Evolutionary conservation across 108 stramenopile genomes (phyloP).

Genomic region (Pelagomonas calceolata): DNA sequence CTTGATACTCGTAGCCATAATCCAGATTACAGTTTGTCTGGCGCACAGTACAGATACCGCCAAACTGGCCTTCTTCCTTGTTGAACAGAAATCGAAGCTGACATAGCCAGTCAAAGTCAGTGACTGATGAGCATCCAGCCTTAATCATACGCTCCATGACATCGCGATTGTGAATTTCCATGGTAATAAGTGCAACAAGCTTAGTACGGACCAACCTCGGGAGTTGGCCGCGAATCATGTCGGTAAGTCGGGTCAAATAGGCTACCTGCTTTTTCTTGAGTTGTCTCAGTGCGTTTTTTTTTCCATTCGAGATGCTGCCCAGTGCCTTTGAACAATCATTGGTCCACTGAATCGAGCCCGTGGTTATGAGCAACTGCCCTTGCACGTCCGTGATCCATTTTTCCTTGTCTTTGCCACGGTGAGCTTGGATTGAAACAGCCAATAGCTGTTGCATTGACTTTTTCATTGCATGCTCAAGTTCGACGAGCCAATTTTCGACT

Average conservation of each 20-base stretch:
- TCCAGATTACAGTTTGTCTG: slow-evolving; percentile 43
- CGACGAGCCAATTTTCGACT: slow-evolving; percentile 50
- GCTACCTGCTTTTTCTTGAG: slow-evolving; percentile 50
- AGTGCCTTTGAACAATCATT: slow-evolving; percentile 42
- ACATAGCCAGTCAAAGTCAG: slow-evolving; percentile 55
- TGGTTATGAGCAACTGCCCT: slow-evolving; percentile 54
- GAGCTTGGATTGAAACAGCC: slow-evolving; percentile 13
- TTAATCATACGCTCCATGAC: slow-evolving; percentile 54
- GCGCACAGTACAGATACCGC: slow-evolving; percentile 35
- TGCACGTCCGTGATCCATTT: slow-evolving; percentile 51
- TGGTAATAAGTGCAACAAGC: slow-evolving; percentile 57
- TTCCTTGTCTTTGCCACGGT: slow-evolving; percentile 42
- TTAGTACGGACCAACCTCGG: slow-evolving; percentile 46
- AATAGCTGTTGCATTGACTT: slow-evolving; percentile 14
- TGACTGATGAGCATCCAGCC: slow-evolving; percentile 31
- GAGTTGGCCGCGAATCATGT: slow-evolving; percentile 39
- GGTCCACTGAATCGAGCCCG: slow-evolving; percentile 50
- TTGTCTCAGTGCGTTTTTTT: slow-evolving; percentile 35
- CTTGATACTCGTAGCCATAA: slow-evolving; percentile 50
- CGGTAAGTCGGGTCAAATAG: slow-evolving; percentile 50
- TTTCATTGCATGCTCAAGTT: slow-evolving; percentile 21
- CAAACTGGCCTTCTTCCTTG: slow-evolving; percentile 33
- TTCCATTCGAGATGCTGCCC: slow-evolving; percentile 28
- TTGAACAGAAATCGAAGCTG: slow-evolving; percentile 41
- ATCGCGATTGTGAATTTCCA: slow-evolving; percentile 63